phyloP scores from a whole-genome alignment of 805 yeast genomes.

The Lachancea waltii region DNA sequence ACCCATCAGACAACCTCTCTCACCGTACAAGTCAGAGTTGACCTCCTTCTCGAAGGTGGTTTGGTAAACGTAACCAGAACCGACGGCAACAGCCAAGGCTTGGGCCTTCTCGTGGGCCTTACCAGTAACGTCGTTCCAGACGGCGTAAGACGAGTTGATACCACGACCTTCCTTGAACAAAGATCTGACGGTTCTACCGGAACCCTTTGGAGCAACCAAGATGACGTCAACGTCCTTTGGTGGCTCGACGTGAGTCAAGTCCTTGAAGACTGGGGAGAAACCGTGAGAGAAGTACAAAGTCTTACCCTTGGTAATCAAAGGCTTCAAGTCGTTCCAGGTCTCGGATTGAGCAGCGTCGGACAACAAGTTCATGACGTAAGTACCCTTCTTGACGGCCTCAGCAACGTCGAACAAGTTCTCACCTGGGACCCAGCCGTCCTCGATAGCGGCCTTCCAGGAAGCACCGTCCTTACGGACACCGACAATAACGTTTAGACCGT shows the following conservation, averaged over 20 bases:
- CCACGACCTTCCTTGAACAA: constrained; percentile 99
- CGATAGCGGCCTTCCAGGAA: constrained; percentile 98
- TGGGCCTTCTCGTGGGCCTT: constrained; percentile 98
- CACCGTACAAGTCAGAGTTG: constrained; percentile 98
- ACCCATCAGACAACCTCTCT: constrained; percentile 99
- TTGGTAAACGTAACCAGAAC: constrained; percentile 99
- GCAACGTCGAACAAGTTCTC: constrained; percentile 91
- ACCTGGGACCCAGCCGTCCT: constrained; percentile 99
- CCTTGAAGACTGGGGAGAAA: constrained; percentile 98
- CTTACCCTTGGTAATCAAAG: constrained; percentile 92
- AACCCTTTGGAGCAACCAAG: constrained; percentile 99
- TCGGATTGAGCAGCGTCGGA: constrained; percentile 99
- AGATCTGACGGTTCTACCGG: constrained; percentile 99
- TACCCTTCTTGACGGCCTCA: constrained; percentile 90
- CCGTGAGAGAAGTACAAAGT: constrained; percentile 99
- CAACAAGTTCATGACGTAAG: constrained; percentile 93
- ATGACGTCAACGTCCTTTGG: constrained; percentile 94
- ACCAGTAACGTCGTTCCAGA: constrained; percentile 98
- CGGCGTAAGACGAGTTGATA: constrained; percentile 99
- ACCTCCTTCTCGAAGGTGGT: constrained; percentile 99
- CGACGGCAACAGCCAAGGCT: constrained; percentile 98
- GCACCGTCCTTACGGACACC: constrained; percentile 99
- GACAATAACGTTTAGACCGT: constrained; percentile 93
- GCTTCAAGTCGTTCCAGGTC: constrained; percentile 86
- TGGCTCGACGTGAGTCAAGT: constrained; percentile 91